A percentile compares a stretch with the other conserved stretches of the same genome.
phyloP scores from a whole-genome alignment of 805 yeast genomes.

The Jamesozyma rosinii region DNA sequence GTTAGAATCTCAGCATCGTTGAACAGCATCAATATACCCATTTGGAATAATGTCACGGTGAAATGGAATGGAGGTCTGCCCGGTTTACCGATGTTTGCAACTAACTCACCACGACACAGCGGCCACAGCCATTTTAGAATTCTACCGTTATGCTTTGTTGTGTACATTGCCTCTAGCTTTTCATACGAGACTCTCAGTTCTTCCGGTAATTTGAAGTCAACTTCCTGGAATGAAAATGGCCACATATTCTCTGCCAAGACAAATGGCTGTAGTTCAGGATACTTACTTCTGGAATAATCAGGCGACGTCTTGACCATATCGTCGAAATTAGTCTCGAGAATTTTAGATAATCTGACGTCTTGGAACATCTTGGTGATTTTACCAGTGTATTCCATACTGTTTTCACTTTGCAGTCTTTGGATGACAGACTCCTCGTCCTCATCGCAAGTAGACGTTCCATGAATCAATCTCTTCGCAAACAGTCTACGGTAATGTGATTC shows the following conservation, averaged over 20 bases:
- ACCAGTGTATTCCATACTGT: slow-evolving; percentile 85
- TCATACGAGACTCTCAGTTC: slow-evolving; percentile 57
- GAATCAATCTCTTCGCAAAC: slow-evolving; percentile 81
- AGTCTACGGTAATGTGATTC: slow-evolving; percentile 86
- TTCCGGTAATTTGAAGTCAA: slow-evolving; percentile 52
- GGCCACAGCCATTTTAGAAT: slow-evolving; percentile 94
- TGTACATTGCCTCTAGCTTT: slow-evolving; percentile 59
- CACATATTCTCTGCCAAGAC: slow-evolving; percentile 85
- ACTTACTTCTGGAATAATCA: slow-evolving; percentile 21
- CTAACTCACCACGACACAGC: slow-evolving; percentile 82
- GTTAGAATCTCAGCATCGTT: slow-evolving; percentile 47
- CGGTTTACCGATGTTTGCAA: slow-evolving; percentile 72
- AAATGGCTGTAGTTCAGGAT: slow-evolving; percentile 56
- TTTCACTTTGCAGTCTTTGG: slow-evolving; percentile 77
- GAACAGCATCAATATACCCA: slow-evolving; percentile 77
- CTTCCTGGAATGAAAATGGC: slow-evolving; percentile 48
- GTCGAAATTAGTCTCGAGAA: slow-evolving; percentile 44
- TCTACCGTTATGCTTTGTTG: slow-evolving; percentile 73
- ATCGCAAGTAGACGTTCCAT: slow-evolving; percentile 75
- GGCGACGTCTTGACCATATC: slow-evolving; percentile 25
- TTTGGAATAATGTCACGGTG: slow-evolving; percentile 76
- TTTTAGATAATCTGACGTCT: slow-evolving; percentile 79
- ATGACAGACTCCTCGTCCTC: slow-evolving; percentile 75
- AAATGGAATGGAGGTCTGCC: slow-evolving; percentile 76
- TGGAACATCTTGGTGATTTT: slow-evolving; percentile 93